A percentile compares a stretch with the other conserved stretches of the same genome.
Conservation (phyloP, 2,329 filamentous ascomycete genomes). For the Epichloe sylvatica region DNA sequence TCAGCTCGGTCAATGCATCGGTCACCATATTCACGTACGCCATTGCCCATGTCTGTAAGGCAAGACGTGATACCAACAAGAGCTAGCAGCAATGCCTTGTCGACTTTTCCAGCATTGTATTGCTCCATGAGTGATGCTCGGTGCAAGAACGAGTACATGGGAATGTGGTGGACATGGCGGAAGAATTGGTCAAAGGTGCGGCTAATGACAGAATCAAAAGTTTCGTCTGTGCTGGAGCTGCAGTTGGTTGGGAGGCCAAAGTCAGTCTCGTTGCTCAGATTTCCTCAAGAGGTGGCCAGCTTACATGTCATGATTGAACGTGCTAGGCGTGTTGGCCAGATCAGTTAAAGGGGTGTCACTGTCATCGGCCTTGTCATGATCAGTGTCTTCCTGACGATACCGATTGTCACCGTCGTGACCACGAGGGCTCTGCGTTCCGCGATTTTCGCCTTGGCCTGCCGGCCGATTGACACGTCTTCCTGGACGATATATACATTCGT, state of each 20-base stretch:
- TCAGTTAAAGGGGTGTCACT: slow-evolving; percentile 23
- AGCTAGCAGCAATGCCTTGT: slow-evolving; percentile 38
- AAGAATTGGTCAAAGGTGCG: slow-evolving; percentile 44
- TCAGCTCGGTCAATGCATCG: slow-evolving; percentile 43
- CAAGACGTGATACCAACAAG: slow-evolving; percentile 42
- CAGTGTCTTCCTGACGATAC: slow-evolving; percentile 2
- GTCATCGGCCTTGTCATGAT: slow-evolving; percentile 18
- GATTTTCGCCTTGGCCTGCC: slow-evolving; percentile 9
- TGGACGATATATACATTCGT: slow-evolving; percentile 41
- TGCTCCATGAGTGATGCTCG: slow-evolving; percentile 46
- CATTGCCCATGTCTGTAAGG: slow-evolving; percentile 39
- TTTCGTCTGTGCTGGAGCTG: slow-evolving; percentile 26
- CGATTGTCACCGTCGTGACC: slow-evolving; percentile 21
- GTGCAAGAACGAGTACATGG: slow-evolving; percentile 44
- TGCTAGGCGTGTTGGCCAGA: slow-evolving; percentile 19
- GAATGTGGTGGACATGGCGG: slow-evolving; percentile 44
- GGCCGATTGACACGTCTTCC: slow-evolving; percentile 27
- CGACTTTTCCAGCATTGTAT: slow-evolving; percentile 42
- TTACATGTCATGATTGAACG: slow-evolving; percentile 22
- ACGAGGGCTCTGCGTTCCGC: slow-evolving; percentile 17
- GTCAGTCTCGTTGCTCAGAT: not conserved
- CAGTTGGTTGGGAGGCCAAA: not conserved
- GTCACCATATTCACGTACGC: slow-evolving; percentile 36
- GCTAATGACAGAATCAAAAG: slow-evolving; percentile 34
- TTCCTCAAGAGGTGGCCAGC: slow-evolving; percentile 5